Base-by-base conservation (phyloP, 208 protist genomes). In the Acanthamoeba pearcei region DNA sequence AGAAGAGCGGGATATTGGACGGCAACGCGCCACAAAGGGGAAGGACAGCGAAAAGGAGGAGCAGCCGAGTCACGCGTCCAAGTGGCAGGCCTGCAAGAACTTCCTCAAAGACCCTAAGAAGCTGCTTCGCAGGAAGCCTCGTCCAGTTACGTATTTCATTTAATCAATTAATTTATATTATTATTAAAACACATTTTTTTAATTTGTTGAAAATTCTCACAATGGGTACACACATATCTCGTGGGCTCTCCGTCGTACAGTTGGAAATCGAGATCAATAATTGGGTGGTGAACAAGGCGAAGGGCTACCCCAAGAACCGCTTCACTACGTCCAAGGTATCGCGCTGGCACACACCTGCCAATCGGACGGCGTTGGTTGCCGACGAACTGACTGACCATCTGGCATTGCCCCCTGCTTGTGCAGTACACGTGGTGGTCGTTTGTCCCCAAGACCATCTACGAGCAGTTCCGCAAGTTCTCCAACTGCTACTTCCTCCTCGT, bases 401-500 rank as follows among this genome's bases (percentile, higher is more conserved):
- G 35, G 74, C 46, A 55, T 27, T 83, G 17, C 22, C 22, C 35
- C 22, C 3, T 53, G 42, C 19, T 53, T 6, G 35, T 83, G 76
- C 76, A 90, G 57, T 90, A 90, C 55, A 68, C 49, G 22, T 62
- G 49, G 83, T 90, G 83, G 83, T 99, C 97, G 57, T 99, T 99
- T 95, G n/a, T 99, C 0, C 98, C 98, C 74, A 97, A 98, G 64
- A 99, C 99, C 66, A 94, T 99, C 19, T 99, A 98, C 89, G 99
- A 99, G 95, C 99, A 99, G 97, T 99, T 99, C 91, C 91, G 96
- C 10, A 97, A 98, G 17, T 97, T 98, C 8, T 96, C 99, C 29
- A 99, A 99, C 96, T 97, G 98, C 60, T 99, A 99, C 95, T 99
- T 99, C 97, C 95, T 99, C 35, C 82, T 99, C 4, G 98, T 94